These are phyloP conservation scores for Anethum foeniculum DNA, from an alignment of 140 eudicot species.

Conservation along the genomic window DNA sequence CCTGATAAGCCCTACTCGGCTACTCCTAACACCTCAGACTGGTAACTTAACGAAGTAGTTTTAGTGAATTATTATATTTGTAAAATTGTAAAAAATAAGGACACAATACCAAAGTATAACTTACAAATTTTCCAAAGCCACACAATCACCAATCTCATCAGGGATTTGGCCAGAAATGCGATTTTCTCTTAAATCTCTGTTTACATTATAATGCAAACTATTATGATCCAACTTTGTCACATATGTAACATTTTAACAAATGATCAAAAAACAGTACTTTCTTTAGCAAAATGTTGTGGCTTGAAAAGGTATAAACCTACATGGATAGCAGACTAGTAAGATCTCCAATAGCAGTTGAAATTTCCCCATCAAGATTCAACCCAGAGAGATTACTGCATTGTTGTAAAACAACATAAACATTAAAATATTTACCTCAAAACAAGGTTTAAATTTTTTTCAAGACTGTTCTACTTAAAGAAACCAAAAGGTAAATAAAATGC, in stretches of 20 bases:
- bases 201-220: background rate
- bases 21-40: no score
- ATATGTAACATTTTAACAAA: background rate
- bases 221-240: background rate
- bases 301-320: constrained; percentile 28
- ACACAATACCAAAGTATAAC: constrained; percentile 2
- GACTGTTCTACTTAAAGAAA: background rate
- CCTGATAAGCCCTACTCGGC: no score
- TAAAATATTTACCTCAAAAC: constrained; percentile 5
- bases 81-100: background rate
- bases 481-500: background rate
- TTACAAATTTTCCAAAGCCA: constrained; percentile 57
- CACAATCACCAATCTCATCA: constrained; percentile 90
- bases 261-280: background rate
- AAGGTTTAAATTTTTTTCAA: background rate
- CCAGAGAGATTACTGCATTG: constrained; percentile 72
- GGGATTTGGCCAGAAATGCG: constrained; percentile 89
- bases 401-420: constrained; percentile 2
- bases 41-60: no score
- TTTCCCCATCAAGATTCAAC: constrained; percentile 91
- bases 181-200: constrained; percentile 82
- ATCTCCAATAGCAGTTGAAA: constrained; percentile 83
- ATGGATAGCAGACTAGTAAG: constrained; percentile 65
- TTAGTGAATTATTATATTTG: no score
- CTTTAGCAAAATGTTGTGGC: background rate